Evolutionary conservation across 768 basidiomycete species (phyloP), one percentile per base, ranked within the genome.

Genomic region (Gautieria morchelliformis): DNA sequence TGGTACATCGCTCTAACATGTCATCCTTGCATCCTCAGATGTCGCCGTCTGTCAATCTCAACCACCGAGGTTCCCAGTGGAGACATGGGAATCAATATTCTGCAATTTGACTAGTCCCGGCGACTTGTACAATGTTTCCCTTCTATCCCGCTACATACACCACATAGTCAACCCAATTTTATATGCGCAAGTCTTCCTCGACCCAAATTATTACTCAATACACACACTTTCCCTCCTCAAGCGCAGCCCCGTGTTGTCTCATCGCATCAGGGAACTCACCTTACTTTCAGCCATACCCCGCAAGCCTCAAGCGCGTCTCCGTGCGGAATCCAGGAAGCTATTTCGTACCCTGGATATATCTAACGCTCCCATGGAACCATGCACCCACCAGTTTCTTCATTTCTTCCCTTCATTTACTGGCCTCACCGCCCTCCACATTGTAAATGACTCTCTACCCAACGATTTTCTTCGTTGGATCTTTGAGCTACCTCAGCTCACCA

Each of bases 1-100:
- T 44, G 2, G 20, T 19, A 19, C 42, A n/a, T 17, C 17, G 17
- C n/a, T 44, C n/a, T 9, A 19, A n/a, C 20, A 14, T 22, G 42
- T 8, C n/a, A 8, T 17, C 19, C 7, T 44, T 17, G n/a, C 20
- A 3, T 14, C 19, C 42, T 17, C 14, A 44, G 42, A 19, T 44
- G n/a, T 19, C n/a, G 11, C 9, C 20, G n/a, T 24, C 32, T 47
- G 3, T 19, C 45, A 20, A 14, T 32, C 4, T 19, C 45, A 20
- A 14, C 45, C 37, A 22, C 56, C 56, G 4, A 57, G 32, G 15
- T 49, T 57, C 32, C 56, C 56, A 35, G 47, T 49, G 0, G 56
- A 57, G 37, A 57, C 46, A 8, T 57, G 56, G 56, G 56, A 48
- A 30, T n/a, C 45, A n/a, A 57, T 57, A 24, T 47, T 57, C 22